Evolutionary conservation across 2,329 filamentous ascomycete genomes (phyloP).

Genomic region (Fusarium robinianum): DNA sequence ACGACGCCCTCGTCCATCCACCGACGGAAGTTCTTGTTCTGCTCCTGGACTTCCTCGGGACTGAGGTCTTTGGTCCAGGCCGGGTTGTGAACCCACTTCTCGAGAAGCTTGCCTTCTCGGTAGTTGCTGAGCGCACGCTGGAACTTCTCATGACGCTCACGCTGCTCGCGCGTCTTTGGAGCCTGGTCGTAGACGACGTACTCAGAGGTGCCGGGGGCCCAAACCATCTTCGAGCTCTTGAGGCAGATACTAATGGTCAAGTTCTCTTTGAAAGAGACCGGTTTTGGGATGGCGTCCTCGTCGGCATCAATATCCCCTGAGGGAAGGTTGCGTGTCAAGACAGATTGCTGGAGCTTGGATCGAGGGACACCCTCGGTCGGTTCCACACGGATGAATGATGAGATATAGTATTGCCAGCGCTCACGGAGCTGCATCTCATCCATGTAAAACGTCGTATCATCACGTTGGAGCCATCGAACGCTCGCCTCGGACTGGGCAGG

Average conservation of each 20-base stretch:
- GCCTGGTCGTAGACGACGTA: slow-evolving; percentile 73
- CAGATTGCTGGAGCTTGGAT: slow-evolving; percentile 67
- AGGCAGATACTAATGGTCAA: slow-evolving; percentile 75
- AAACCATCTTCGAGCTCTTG: slow-evolving; percentile 79
- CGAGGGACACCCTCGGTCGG: slow-evolving; percentile 79
- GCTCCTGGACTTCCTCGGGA: slow-evolving; percentile 75
- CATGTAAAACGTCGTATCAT: slow-evolving; percentile 79
- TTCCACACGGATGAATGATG: slow-evolving; percentile 85
- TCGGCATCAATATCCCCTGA: slow-evolving; percentile 65
- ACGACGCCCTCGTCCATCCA: slow-evolving; percentile 57
- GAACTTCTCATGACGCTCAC: slow-evolving; percentile 52
- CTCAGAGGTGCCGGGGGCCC: slow-evolving; percentile 70
- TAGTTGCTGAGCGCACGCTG: slow-evolving; percentile 62
- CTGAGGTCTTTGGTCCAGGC: slow-evolving; percentile 80
- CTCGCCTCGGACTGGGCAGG: slow-evolving; percentile 70
- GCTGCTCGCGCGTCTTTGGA: slow-evolving; percentile 69
- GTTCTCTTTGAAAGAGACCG: slow-evolving; percentile 67
- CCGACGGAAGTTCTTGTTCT: slow-evolving; percentile 66
- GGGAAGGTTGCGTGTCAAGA: slow-evolving; percentile 73
- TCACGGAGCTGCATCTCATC: slow-evolving; percentile 85
- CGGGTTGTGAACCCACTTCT: slow-evolving; percentile 83
- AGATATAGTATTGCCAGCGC: slow-evolving; percentile 94
- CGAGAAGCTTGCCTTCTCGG: slow-evolving; percentile 70
- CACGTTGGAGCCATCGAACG: slow-evolving; percentile 70
- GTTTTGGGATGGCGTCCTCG: slow-evolving; percentile 64